Evolutionary conservation across 75 land plant genomes (phyloP), one percentile per base, ranked within the genome.

Genomic region (Picea glauca): DNA sequence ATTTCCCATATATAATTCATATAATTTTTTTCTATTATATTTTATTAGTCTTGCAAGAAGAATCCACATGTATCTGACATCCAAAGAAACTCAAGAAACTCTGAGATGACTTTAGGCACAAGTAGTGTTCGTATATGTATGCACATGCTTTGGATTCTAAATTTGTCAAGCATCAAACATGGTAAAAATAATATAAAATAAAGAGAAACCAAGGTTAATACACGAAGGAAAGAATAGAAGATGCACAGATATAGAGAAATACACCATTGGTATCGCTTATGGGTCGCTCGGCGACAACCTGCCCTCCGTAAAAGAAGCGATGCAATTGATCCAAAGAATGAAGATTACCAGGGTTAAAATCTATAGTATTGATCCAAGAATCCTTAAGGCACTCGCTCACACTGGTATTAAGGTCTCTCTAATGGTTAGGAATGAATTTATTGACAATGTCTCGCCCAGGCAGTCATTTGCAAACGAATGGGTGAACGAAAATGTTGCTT

Each of bases 231-330:
- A 26, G 26, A 26, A 26, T 26, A 26, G 26, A 26, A 26, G 54
- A 46, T 12, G 66, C 78, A 14, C 88, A 86, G 90, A 73, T 75
- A 83, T 77, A 65, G 72, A 66, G 46, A 62, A 79, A 5, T 78
- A 80, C 5, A 30, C 62, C 32, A 79, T 92, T 20, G 98, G 98
- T 5, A 72, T 94, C 23, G 77, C 83, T 89, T 94, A 94, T 56
- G 98, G 98, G 33, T 80, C 76, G 65, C 81, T 88, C 1, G 98
- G 88, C 23, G 80, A 92, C 90, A 85, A 94, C 80, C 82, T 94
- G 26, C 98, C 93, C 0, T 61, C 90, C 2, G 86, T 91, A 3
- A 15, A 80, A 12, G 30, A 66, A 35, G 88, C 91, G 43, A 84
- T 94, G 11, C 18, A 77, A 31, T 86, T 92, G 61, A 78, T 94